Evolutionary conservation across 2,329 filamentous ascomycete species (phyloP).

Genomic region (Pleochaeta shiraiana): DNA sequence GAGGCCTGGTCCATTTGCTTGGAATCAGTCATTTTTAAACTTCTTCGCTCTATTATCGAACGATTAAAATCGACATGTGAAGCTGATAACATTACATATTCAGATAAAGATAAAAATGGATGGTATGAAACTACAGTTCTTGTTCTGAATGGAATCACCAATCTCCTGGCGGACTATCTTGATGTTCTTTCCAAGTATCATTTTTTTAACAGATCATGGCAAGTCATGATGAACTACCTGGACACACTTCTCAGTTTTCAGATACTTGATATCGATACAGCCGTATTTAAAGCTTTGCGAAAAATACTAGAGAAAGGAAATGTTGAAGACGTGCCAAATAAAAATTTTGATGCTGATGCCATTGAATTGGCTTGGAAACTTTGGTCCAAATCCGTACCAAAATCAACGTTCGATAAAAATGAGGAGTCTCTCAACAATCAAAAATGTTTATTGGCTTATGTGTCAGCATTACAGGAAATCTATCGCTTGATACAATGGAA

Average conservation of each 20-base stretch:
- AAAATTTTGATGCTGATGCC: slow-evolving; percentile 21
- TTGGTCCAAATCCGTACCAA: slow-evolving; percentile 45
- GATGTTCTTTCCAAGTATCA: slow-evolving; percentile 43
- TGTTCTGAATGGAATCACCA: slow-evolving; percentile 49
- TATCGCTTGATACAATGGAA: slow-evolving; percentile 50
- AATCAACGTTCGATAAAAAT: slow-evolving; percentile 21
- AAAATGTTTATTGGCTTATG: slow-evolving; percentile 66
- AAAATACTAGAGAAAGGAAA: slow-evolving; percentile 31
- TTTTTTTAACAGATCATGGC: slow-evolving; percentile 54
- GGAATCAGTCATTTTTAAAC: slow-evolving; percentile 56
- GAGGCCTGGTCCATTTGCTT: slow-evolving; percentile 72
- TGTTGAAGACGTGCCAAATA: slow-evolving; percentile 22
- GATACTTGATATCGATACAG: slow-evolving; percentile 48
- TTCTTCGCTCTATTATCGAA: slow-evolving; percentile 46
- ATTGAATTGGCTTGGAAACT: slow-evolving; percentile 43
- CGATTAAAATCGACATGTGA: slow-evolving; percentile 25
- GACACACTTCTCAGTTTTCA: slow-evolving; percentile 38
- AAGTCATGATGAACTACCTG: slow-evolving; percentile 47
- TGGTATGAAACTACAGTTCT: slow-evolving; percentile 60
- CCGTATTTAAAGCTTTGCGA: slow-evolving; percentile 43
- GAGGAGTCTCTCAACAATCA: slow-evolving; percentile 42
- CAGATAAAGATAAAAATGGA: slow-evolving; percentile 26
- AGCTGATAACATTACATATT: slow-evolving; percentile 17
- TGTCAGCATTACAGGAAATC: slow-evolving; percentile 51
- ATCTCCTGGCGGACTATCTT: slow-evolving; percentile 55